A percentile compares a stretch with the other conserved stretches of the same genome.
Conservation (phyloP, 352 stramenopile genomes). For the Thraustochytrium striatum region DNA sequence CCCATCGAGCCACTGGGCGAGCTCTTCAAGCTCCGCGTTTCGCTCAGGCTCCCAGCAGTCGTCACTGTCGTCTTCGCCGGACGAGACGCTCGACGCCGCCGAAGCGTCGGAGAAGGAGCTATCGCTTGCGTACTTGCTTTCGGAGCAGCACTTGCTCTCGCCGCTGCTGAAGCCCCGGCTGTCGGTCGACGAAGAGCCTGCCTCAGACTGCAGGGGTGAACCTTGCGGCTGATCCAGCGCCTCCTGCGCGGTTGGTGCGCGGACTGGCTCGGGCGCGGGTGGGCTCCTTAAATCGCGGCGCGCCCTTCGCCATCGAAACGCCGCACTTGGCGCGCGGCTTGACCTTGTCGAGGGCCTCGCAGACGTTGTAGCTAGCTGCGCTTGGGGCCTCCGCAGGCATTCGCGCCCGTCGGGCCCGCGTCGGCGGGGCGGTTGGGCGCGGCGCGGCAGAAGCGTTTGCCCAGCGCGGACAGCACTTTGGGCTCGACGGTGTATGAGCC, state of each 20-base stretch:
- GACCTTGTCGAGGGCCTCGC: background rate
- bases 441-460: background rate
- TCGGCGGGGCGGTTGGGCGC: background rate
- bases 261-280: no score
- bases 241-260: no score
- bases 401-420: background rate
- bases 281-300: no score
- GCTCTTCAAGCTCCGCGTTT: background rate
- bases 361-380: background rate
- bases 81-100: background rate
- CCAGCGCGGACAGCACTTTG: no score
- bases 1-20: background rate
- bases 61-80: background rate
- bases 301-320: no score
- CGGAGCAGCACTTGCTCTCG: no score
- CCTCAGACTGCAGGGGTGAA: background rate
- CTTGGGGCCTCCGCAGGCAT: background rate
- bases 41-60: background rate
- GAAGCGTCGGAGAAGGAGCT: no score
- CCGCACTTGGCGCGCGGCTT: background rate
- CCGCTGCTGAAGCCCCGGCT: background rate
- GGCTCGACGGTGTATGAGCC: no score
- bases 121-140: background rate
- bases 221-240: no score
- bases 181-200: background rate